Evolutionary conservation across 1,284 basidiomycete species (phyloP), one percentile per base, ranked within the genome.

Genomic region (Pseudozyma sp.): DNA sequence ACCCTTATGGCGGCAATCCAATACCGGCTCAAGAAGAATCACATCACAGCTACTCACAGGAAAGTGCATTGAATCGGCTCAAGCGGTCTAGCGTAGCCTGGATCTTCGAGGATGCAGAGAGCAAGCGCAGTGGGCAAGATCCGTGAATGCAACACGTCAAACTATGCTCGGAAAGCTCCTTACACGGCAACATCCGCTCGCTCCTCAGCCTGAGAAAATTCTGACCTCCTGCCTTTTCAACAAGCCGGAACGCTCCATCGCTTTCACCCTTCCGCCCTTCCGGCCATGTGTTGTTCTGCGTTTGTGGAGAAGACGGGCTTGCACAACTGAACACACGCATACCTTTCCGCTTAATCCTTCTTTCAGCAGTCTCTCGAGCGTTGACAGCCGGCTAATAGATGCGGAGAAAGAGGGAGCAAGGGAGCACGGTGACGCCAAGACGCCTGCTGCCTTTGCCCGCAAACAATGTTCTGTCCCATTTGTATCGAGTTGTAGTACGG

Each of bases 131-230:
- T 21, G 39, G 39, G 44, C 54, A 36, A 57, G 54, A 35, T 58
- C 54, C 54, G 61, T 64, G 61, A 64, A 64, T 63, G 59, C 52
- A 31, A 31, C 25, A 31, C 25, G 25, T 56, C 50, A 25, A 31
- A 25, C 48, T 38, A 13, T 12, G 18, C 38, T 57, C 63, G 63
- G 63, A 66, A 66, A 66, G 63, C 59, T 66, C 63, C 63, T 66
- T 59, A 18, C 1, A 5, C 13, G 35, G 36, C 62, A 38, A 54
- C 35, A 40, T 56, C 53, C 53, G 50, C 55, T 35, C 21, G 49
- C 44, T 44, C 34, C 40, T 48, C 36, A 50, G n/a, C 40, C 47
- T 5, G 19, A 19, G n/a, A 16, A 31, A 31, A 31, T 34, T 25
- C 14, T 5, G 19, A 7, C 10, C 11, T 25, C 5, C 19, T 19